Conservation (phyloP, 2,329 filamentous ascomycete species). For the Colletotrichum musae region DNA sequence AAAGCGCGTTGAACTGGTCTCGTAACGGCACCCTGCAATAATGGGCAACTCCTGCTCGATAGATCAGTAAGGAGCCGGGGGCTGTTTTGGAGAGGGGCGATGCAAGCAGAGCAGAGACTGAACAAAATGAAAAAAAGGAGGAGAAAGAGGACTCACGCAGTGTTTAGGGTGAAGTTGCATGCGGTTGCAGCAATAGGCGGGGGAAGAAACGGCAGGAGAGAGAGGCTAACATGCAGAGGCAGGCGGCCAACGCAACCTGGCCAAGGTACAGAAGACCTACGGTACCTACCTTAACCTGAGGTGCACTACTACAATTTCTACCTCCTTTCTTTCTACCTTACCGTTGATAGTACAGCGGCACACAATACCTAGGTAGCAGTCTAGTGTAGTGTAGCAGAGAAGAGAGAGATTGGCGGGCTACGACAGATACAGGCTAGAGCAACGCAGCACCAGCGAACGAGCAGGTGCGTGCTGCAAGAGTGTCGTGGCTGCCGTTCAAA, state of each 20-base stretch:
- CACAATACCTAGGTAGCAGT: not conserved
- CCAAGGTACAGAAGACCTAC: not conserved
- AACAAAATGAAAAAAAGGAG: constrained; percentile 4
- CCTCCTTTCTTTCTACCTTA: not conserved
- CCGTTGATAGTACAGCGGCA: not conserved
- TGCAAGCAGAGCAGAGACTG: constrained; percentile 7
- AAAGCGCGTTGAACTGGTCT: constrained; percentile 16
- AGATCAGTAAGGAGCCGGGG: not conserved
- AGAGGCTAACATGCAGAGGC: constrained; percentile 4
- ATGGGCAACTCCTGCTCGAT: constrained; percentile 15
- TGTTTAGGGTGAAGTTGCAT: constrained; percentile 39
- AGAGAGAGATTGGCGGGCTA: too few relatives aligned
- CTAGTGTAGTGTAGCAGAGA: too few relatives aligned
- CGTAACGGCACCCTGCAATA: constrained; percentile 20
- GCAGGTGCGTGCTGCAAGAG: constrained; percentile 53
- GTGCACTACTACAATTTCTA: not conserved
- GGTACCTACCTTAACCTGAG: too few relatives aligned
- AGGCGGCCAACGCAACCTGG: not conserved
- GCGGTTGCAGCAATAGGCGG: constrained; percentile 31
- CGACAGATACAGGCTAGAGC: constrained; percentile 9
- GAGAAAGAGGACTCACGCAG: not conserved
- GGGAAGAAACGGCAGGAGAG: constrained; percentile 14
- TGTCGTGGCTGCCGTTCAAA: constrained; percentile 66
- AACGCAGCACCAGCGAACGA: constrained; percentile 37
- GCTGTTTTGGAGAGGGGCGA: not conserved